phyloP scores from a whole-genome alignment of 495 filamentous ascomycete genomes.

The Glarea lozoyensis region DNA sequence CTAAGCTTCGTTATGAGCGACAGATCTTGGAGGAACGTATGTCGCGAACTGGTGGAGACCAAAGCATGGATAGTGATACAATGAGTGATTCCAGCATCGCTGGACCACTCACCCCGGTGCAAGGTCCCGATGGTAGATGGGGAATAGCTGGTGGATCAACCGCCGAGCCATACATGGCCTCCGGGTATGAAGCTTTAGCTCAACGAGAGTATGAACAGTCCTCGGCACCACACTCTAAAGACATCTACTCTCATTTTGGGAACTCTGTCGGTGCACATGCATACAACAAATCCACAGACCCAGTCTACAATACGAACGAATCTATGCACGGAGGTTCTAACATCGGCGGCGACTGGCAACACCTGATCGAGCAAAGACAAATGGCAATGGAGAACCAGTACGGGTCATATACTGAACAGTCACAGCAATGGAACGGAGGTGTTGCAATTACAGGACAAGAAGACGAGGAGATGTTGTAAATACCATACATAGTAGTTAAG shows the following conservation, averaged over 20 bases:
- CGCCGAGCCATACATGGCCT: conserved; percentile 63
- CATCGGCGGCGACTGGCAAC: conserved; percentile 25
- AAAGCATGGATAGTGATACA: conserved; percentile 18
- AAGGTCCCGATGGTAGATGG: conserved; percentile 42
- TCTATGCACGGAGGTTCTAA: conserved; percentile 19
- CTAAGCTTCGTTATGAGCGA: conserved; percentile 43
- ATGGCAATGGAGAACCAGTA: conserved; percentile 53
- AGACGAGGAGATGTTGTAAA: conserved; percentile 25
- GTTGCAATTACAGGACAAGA: conserved; percentile 6
- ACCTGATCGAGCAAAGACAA: conserved; percentile 31
- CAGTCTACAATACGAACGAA: conserved; percentile 43
- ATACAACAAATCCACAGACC: conserved; percentile 51
- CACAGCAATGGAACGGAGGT: conserved; percentile 6
- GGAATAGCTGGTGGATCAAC: conserved; percentile 12
- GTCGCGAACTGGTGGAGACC: conserved; percentile 17
- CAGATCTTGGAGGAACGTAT: conserved; percentile 23
- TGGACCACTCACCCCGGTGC: conserved; percentile 37
- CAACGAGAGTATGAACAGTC: conserved; percentile 38
- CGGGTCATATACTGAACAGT: conserved; percentile 12
- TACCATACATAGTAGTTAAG: conserved; percentile 8
- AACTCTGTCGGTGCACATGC: conserved; percentile 29
- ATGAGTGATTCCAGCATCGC: conserved; percentile 20
- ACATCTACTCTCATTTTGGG: conserved; percentile 29
- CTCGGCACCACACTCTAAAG: conserved; percentile 27
- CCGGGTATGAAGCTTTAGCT: conserved; percentile 53